Conservation (phyloP, 148 eudicot genomes). For the Salicornia ramosissima region DNA sequence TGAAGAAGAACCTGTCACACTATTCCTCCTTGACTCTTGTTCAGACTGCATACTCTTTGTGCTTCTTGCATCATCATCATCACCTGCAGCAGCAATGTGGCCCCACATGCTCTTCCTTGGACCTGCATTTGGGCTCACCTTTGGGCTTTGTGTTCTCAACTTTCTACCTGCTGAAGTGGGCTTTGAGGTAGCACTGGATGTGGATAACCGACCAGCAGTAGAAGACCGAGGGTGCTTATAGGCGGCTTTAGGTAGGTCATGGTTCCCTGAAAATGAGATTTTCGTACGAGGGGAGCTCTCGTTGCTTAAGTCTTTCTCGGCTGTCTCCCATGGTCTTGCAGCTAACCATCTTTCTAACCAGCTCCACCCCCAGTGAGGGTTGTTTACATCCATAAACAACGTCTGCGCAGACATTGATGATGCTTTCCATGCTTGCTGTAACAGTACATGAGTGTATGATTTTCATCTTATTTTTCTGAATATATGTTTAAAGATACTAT, state of each 20-base stretch:
- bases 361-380: constrained; percentile 97
- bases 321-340: constrained; percentile 65
- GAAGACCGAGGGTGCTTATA: constrained; percentile 32
- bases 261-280: constrained; percentile 9
- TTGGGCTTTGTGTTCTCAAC: constrained; percentile 45
- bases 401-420: constrained; percentile 51
- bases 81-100: constrained; percentile 46
- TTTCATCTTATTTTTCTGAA: not conserved
- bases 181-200: constrained; percentile 43
- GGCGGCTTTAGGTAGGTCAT: constrained; percentile 20
- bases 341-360: constrained; percentile 97
- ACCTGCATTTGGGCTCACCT: constrained; percentile 35
- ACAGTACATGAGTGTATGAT: constrained; percentile 13
- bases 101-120: constrained; percentile 35
- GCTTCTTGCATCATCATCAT: constrained; percentile 62
- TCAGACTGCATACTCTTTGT: constrained; percentile 48
- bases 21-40: constrained; percentile 55
- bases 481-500: no score
- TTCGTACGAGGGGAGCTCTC: constrained; percentile 43
- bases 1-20: constrained; percentile 47
- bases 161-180: constrained; percentile 25
- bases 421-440: constrained; percentile 90
- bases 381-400: constrained; percentile 72
- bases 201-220: constrained; percentile 34
- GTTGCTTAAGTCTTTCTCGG: constrained; percentile 38